Evolutionary conservation across 768 basidiomycete species (phyloP), one percentile per base, ranked within the genome.

Genomic region (Leucocoprinus sp.): DNA sequence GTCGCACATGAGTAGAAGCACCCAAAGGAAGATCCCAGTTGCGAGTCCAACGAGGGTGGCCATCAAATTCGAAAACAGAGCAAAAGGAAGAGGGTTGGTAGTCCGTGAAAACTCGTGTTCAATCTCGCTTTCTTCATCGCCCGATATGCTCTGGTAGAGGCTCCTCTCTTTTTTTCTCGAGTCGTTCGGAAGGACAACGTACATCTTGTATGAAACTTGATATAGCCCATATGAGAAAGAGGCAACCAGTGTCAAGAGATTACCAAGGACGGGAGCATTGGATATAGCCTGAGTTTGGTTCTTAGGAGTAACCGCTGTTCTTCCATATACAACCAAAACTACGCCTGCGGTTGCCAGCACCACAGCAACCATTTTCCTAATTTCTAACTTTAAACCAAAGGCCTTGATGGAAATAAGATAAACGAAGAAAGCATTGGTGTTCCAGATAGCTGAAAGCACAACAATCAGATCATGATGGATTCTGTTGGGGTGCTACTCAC

Each of bases 341-440:
- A 89, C 89, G 5, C 95, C 95, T 0, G 78, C 49, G 26, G 84
- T 91, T 0, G 95, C 93, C 19, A 95, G 63, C 11, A 74, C 57
- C 14, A 98, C 92, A 11, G 90, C 82, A 19, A 75, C 57, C 24
- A 92, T 63, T 34, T 76, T 81, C 36, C 75, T 67, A 12, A 71
- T 52, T 50, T 85, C 75, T 84, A 83, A 82, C 52, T 70, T 66
- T 19, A 78, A 64, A 17, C 72, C 65, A 50, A 82, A 80, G 2
- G 91, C 54, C 54, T 76, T 76, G 50, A 93, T 78, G n/a, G 82
- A 76, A 59, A 97, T 76, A 21, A 91, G 59, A 58, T 97, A 98
- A 4, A 88, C 86, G 61, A 91, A 93, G 67, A 97, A 93, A 0
- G 88, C 84, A 55, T 86, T 88, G 6, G 85, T 82, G 58, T 95